Evolutionary conservation across 2,329 filamentous ascomycete genomes (phyloP).

Genomic region (Spiromastix sp.): DNA sequence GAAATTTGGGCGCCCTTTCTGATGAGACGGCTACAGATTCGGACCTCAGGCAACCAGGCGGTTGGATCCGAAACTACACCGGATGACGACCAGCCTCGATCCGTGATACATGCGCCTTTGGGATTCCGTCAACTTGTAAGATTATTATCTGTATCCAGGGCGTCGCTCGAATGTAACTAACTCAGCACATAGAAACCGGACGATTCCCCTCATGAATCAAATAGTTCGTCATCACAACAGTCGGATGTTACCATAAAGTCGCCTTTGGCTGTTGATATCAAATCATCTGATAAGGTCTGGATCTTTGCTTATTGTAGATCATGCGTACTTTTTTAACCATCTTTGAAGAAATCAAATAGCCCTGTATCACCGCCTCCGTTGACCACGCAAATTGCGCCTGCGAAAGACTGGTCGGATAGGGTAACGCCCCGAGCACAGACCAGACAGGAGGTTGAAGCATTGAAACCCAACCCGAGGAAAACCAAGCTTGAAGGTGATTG

Average conservation of each 20-base stretch:
- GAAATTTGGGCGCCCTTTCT: conserved; percentile 2
- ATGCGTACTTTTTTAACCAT: not conserved
- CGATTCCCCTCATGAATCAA: conserved; percentile 11
- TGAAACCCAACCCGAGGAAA: conserved; percentile 45
- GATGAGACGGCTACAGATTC: conserved; percentile 18
- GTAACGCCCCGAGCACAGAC: conserved; percentile 78
- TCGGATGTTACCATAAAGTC: conserved; percentile 26
- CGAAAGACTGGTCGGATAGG: conserved; percentile 55
- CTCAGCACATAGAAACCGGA: conserved; percentile 6
- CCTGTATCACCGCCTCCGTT: conserved; percentile 59
- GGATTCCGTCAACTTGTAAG: conserved; percentile 73
- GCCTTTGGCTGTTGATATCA: conserved; percentile 24
- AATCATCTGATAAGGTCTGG: conserved; percentile 15
- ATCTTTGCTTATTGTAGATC: not conserved
- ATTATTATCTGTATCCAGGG: conserved; percentile 8
- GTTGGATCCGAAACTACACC: conserved; percentile 27
- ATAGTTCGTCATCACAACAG: conserved; percentile 19
- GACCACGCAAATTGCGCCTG: conserved; percentile 61
- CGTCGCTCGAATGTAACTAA: conserved; percentile 3
- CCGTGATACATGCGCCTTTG: conserved; percentile 82
- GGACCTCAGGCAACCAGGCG: conserved; percentile 15
- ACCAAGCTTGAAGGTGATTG: conserved; percentile 70
- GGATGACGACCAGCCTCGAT: conserved; percentile 59
- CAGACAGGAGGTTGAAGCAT: conserved; percentile 57
- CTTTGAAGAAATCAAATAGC: conserved; percentile 16